phyloP scores from a whole-genome alignment of 257 asterid species.

The Cordia subcordata region DNA sequence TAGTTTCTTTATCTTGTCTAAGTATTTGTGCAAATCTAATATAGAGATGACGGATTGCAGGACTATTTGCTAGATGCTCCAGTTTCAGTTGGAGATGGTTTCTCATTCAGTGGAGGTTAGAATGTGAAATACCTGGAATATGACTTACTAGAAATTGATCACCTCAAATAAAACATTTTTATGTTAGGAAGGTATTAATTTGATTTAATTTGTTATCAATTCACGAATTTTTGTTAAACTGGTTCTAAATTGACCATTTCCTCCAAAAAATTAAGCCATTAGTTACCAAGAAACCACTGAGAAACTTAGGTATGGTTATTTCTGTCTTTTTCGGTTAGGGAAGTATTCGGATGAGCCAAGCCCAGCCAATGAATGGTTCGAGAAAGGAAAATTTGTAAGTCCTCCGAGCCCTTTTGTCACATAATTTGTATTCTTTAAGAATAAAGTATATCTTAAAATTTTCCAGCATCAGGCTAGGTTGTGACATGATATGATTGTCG shows the following conservation, averaged over 20 bases:
- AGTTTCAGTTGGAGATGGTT: constrained; percentile 75
- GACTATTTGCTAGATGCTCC: constrained; percentile 83
- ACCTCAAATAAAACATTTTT: too few species aligned
- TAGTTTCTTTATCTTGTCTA: not conserved
- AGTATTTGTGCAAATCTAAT: not conserved
- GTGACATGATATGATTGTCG: too few species aligned
- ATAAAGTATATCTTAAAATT: too few species aligned
- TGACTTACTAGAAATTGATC: not conserved
- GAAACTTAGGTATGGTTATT: not conserved
- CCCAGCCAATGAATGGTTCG: constrained; percentile 86
- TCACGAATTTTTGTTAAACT: too few species aligned
- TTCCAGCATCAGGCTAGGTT: too few species aligned
- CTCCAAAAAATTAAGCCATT: not conserved
- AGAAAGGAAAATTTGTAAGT: constrained; percentile 68
- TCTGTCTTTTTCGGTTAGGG: constrained; percentile 38
- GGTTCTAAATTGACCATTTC: too few species aligned
- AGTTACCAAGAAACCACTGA: not conserved
- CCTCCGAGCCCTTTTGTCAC: not conserved
- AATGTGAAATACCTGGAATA: not conserved
- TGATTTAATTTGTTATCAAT: too few species aligned
- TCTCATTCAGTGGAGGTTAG: constrained; percentile 89
- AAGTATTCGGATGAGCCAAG: constrained; percentile 87
- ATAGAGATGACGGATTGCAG: constrained; percentile 27
- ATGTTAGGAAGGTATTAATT: too few species aligned
- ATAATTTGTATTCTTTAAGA: not conserved